Evolutionary conservation across 495 filamentous ascomycete species (phyloP), one percentile per base, ranked within the genome.

Genomic region (Durotheca rogersii): DNA sequence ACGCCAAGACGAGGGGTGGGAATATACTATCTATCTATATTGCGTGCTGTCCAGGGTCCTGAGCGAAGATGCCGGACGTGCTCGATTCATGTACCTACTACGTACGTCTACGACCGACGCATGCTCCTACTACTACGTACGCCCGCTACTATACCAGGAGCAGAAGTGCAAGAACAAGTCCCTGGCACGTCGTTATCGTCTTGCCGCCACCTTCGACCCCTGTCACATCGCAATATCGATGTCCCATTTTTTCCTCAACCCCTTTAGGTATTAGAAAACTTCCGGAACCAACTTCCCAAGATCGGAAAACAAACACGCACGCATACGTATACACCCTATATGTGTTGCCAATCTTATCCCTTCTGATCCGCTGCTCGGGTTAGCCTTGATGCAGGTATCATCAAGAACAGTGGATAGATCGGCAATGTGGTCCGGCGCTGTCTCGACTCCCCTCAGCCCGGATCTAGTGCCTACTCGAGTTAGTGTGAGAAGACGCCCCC

Each of bases 1-100:
- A 16, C 12, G 57, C 57, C 57, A 60, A 60, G 57, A 14, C 57
- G 47, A 51, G 57, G 57, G 57, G 57, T 56, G 51, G 46, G 57
- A 56, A 46, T 49, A 56, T 60, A 56, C 52, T 51, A 60, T 60
- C 57, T 60, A 60, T 56, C 52, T 34, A 56, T 60, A 60, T 56
- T 56, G 40, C 41, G 21, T 39, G 19, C 21, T 18, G 37, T 33
- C 50, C 10, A 41, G 42, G 43, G 36, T 47, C 20, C 37, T 54
- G 47, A 47, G 37, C 23, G 10, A 15, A 33, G 29, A 20, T 11
- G 7, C 29, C 15, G 38, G 23, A 48, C 14, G 31, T 19, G 7
- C 14, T 39, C 33, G 17, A 9, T 38, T 6, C 20, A 14, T 37
- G 23, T 27, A 27, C 23, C 23, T 4, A 30, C 34, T 47, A 47